phyloP scores from a whole-genome alignment of 345 rosid species.

The Noccaea bulbosa region DNA sequence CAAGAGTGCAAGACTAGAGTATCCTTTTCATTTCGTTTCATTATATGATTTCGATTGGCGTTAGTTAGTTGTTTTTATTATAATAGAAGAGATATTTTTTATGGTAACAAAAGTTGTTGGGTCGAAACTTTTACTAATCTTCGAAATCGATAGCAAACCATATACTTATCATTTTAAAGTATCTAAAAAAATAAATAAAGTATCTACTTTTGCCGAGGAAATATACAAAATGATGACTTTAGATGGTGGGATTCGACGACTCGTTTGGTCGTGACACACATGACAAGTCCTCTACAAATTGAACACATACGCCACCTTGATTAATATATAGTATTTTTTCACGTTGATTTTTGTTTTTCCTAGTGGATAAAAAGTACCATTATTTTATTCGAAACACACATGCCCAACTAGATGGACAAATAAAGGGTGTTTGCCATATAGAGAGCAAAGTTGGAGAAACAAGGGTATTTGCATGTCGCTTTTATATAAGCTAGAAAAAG shows the following conservation, averaged over 20 bases:
- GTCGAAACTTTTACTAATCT: too few relatives aligned
- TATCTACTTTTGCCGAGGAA: too few relatives aligned
- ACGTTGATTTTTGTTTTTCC: neutral
- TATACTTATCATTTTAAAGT: too few relatives aligned
- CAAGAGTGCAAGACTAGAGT: slow-evolving; percentile 4
- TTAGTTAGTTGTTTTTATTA: slow-evolving; percentile 1
- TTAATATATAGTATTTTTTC: neutral
- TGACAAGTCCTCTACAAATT: neutral
- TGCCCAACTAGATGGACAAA: neutral
- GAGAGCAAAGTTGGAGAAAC: slow-evolving; percentile 6
- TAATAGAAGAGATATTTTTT: neutral
- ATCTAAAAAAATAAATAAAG: too few relatives aligned
- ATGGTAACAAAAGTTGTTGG: too few relatives aligned
- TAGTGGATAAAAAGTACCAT: neutral
- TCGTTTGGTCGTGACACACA: neutral
- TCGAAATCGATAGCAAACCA: too few relatives aligned
- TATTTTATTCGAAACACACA: neutral
- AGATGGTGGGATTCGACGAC: neutral
- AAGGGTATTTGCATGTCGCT: slow-evolving; percentile 1
- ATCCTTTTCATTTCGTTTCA: neutral
- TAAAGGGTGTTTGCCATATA: slow-evolving; percentile 16
- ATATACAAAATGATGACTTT: too few relatives aligned
- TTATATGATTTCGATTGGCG: neutral
- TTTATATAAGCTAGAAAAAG: neutral
- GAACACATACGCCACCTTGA: neutral